phyloP scores from a whole-genome alignment of 371 early-diverging fungal species.

The Mucor lusitanicus region DNA sequence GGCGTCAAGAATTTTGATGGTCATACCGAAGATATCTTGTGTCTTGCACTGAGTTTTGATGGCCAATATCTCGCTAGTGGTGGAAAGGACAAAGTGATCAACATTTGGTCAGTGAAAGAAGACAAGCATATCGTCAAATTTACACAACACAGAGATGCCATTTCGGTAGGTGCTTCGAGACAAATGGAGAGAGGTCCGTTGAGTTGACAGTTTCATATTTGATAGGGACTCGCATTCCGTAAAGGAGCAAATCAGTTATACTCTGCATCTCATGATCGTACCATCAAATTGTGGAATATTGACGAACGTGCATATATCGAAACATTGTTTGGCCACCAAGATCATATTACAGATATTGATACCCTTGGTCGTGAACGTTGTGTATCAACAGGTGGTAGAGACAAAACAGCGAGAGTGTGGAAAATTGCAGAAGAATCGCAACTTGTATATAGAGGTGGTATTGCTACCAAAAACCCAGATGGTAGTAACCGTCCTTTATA shows the following conservation, averaged over 20 bases:
- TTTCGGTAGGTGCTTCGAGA: constrained; percentile 58
- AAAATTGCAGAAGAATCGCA: constrained; percentile 94
- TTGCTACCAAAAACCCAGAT: constrained; percentile 50
- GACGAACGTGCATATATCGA: constrained; percentile 92
- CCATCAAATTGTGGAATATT: constrained; percentile 95
- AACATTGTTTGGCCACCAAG: constrained; percentile 98
- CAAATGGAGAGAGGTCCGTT: not conserved
- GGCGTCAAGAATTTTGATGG: constrained; percentile 75
- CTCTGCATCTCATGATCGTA: constrained; percentile 89
- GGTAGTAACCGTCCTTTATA: constrained; percentile 27
- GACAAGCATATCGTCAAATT: constrained; percentile 73
- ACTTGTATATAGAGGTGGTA: constrained; percentile 88
- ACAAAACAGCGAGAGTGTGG: constrained; percentile 91
- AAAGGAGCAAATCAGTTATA: constrained; percentile 86
- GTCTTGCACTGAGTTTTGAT: constrained; percentile 83
- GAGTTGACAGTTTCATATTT: not conserved
- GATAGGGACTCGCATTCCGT: constrained; percentile 82
- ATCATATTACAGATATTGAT: constrained; percentile 77
- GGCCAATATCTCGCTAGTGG: constrained; percentile 81
- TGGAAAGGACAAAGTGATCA: constrained; percentile 87
- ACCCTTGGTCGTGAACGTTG: constrained; percentile 87
- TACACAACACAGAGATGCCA: constrained; percentile 89
- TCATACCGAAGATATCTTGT: constrained; percentile 83
- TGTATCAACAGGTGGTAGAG: constrained; percentile 91
- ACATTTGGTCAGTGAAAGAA: constrained; percentile 86